A percentile compares a stretch with the other conserved stretches of the same genome.
Conservation (phyloP, 2,329 filamentous ascomycete genomes). For the Chrysosporium keratinophilum region DNA sequence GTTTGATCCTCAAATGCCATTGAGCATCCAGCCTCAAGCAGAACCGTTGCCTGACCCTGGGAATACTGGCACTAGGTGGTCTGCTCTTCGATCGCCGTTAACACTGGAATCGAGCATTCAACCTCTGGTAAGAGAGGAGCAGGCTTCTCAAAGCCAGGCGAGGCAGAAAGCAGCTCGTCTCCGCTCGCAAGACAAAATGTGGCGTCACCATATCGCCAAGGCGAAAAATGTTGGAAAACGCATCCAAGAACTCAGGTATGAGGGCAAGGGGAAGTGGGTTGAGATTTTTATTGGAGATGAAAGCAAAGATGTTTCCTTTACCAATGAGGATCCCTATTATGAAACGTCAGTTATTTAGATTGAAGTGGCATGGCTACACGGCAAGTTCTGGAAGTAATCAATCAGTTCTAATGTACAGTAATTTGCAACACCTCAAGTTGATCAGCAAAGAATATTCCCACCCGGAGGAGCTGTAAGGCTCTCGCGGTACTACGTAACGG, state of each 20-base stretch:
- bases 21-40: not conserved
- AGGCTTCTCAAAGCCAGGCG: constrained; percentile 7
- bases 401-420: too few relatives aligned
- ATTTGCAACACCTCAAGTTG: too few relatives aligned
- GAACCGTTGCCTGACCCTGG: not conserved
- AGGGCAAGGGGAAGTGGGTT: constrained; percentile 10
- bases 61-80: not conserved
- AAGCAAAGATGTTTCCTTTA: not conserved
- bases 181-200: not conserved
- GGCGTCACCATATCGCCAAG: not conserved
- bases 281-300: constrained; percentile 2
- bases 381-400: too few relatives aligned
- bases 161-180: not conserved
- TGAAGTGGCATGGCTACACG: too few relatives aligned
- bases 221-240: not conserved
- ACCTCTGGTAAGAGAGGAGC: constrained; percentile 16
- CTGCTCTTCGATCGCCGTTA: not conserved
- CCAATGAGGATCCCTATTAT: too few relatives aligned
- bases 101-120: not conserved
- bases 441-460: too few relatives aligned
- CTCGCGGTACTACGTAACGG: too few relatives aligned
- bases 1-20: not conserved
- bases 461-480: too few relatives aligned
- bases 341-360: too few relatives aligned
- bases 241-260: constrained; percentile 1